Base-by-base conservation (phyloP, 75 land plant species). In the Pinus taeda region DNA sequence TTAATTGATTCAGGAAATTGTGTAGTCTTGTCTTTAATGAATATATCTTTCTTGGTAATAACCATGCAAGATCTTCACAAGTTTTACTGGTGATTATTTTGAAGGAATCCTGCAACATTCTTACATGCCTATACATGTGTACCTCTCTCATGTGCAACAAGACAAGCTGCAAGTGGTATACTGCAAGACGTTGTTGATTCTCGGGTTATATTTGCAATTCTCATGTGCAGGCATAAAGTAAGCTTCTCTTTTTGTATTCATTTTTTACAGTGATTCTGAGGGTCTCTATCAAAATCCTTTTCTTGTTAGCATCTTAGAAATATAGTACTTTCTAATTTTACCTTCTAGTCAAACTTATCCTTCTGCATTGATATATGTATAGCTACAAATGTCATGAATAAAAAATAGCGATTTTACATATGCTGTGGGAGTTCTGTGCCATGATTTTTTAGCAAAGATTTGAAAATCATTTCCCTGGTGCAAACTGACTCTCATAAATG, bases 111-210 rank as follows among this genome's bases (percentile, higher is more conserved):
- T 36, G 84, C 88, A 57, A 65, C 85, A 63, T 86, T 86, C 73
- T 72, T 86, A 60, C 62, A 81, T 66, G 84, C 88, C 20, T 84
- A 84, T 74, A 72, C 88, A 39, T 86, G 88, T 73, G 83, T 86
- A 57, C 88, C 88, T 69, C 83, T 86, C 4, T 69, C 88, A 24
- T 86, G 80, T 77, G 82, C 83, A 4, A 73, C 87, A 62, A 76
- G 88, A 58, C 88, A 86, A 76, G 79, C 88, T 33, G 88, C 88
- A 61, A 77, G 86, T 37, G 88, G 83, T 77, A 83, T 82, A 15
- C 79, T 86, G 24, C 88, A 86, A 71, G 88, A 84, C 69, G 60
- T 77, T 81, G 88, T 87, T 39, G 83, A 84, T 66, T 80, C 87
- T 24, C 76, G 83, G 56, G 71, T 80, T 13, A 53, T 86, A 59